Conservation (phyloP, 768 basidiomycete genomes). For the Macrolepiota fuliginosa region DNA sequence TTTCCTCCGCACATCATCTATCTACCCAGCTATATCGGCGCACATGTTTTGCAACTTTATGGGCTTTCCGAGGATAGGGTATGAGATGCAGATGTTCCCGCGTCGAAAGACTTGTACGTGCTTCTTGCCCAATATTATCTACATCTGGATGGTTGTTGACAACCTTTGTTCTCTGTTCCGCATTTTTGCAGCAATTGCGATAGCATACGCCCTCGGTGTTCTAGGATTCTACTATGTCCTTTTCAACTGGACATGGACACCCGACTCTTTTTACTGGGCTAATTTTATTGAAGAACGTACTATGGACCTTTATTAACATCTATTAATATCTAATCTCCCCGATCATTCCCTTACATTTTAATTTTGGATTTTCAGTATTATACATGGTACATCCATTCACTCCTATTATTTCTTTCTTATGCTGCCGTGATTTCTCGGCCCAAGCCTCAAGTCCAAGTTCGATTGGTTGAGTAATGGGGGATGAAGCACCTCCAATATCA, state of each 20-base stretch:
- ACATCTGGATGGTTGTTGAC: conserved; percentile 14
- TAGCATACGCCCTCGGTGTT: conserved; percentile 59
- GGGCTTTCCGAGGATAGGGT: conserved; percentile 74
- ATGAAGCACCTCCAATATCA: too few relatives aligned
- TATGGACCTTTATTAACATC: neutral
- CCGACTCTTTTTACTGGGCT: conserved; percentile 22
- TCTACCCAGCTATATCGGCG: conserved; percentile 72
- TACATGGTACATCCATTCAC: neutral
- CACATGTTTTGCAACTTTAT: conserved; percentile 95
- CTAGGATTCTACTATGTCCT: conserved; percentile 55
- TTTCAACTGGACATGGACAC: conserved; percentile 22
- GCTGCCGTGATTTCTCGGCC: neutral
- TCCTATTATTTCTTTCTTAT: neutral
- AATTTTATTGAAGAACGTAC: neutral
- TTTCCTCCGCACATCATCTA: conserved; percentile 81
- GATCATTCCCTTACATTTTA: neutral
- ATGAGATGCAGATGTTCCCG: conserved; percentile 56
- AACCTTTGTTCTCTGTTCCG: conserved; percentile 14
- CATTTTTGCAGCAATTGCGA: conserved; percentile 47
- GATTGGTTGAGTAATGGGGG: neutral
- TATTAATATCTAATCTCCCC: neutral
- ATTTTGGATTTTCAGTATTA: neutral
- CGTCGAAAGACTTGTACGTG: conserved; percentile 48
- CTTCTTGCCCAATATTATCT: conserved; percentile 11
- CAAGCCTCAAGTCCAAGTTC: neutral